Conservation (phyloP, 805 yeast species). For the Schizosaccharomyces octosporus region DNA sequence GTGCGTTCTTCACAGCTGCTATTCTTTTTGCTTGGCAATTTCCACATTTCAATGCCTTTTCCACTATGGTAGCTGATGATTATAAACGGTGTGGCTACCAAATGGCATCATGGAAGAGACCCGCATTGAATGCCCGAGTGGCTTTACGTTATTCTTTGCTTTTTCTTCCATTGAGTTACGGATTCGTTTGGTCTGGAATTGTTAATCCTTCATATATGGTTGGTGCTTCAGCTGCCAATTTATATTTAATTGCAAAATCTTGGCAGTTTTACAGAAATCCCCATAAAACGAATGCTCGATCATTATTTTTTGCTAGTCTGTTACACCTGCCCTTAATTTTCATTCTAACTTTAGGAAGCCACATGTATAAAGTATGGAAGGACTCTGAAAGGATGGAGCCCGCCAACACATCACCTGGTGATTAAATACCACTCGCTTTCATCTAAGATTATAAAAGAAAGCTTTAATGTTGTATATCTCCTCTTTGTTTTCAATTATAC, state of each 20-base stretch:
- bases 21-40: constrained; percentile 92
- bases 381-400: background rate
- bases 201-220: constrained; percentile 59
- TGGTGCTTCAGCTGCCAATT: constrained; percentile 66
- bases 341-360: constrained; percentile 79
- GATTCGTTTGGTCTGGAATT: constrained; percentile 49
- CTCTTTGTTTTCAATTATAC: no score
- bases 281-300: constrained; percentile 35
- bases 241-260: constrained; percentile 65
- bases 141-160: constrained; percentile 71
- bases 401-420: background rate
- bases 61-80: constrained; percentile 69
- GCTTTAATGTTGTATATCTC: no score
- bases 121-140: constrained; percentile 76
- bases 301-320: constrained; percentile 80
- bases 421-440: background rate
- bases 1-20: constrained; percentile 84
- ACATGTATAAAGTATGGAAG: constrained; percentile 18
- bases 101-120: constrained; percentile 91
- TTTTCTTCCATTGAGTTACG: constrained; percentile 84
- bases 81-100: constrained; percentile 84
- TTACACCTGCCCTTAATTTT: constrained; percentile 80
- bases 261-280: constrained; percentile 65
- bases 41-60: constrained; percentile 84
- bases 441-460: no score